Conservation (phyloP, 2,329 filamentous ascomycete species). For the Fusarium temperatum region DNA sequence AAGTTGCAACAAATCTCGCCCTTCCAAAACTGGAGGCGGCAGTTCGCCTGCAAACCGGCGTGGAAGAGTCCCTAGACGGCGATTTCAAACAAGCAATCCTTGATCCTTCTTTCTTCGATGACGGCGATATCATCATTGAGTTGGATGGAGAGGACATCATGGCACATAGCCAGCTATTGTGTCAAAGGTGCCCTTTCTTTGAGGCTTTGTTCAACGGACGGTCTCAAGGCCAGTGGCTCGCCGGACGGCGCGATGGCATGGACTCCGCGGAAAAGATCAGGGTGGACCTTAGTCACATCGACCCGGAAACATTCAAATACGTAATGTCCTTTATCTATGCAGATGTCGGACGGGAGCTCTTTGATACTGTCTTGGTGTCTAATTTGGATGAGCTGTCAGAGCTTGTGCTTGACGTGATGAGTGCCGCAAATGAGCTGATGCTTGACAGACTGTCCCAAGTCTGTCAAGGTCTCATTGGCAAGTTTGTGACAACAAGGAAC, state of each 20-base stretch:
- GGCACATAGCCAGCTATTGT: conserved; percentile 82
- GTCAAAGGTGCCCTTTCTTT: conserved; percentile 91
- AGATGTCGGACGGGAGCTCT: conserved; percentile 81
- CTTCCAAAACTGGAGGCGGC: conserved; percentile 78
- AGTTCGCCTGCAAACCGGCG: conserved; percentile 76
- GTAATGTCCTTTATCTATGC: conserved; percentile 86
- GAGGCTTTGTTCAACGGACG: conserved; percentile 89
- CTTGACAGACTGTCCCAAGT: conserved; percentile 88
- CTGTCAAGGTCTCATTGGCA: conserved; percentile 85
- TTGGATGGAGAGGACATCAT: conserved; percentile 76
- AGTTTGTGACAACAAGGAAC: conserved; percentile 86
- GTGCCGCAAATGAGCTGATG: conserved; percentile 93
- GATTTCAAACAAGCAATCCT: conserved; percentile 77
- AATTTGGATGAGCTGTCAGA: conserved; percentile 87
- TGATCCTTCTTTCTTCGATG: conserved; percentile 77
- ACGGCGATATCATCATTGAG: conserved; percentile 82
- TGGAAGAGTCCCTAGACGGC: conserved; percentile 68
- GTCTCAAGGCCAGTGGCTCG: conserved; percentile 85
- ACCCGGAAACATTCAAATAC: conserved; percentile 76
- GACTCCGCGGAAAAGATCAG: conserved; percentile 58
- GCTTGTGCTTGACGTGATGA: conserved; percentile 89
- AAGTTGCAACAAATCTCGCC: conserved; percentile 75
- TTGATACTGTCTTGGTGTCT: conserved; percentile 76
- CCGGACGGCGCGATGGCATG: conserved; percentile 66
- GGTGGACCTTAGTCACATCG: conserved; percentile 86